Conservation (phyloP, 371 early-diverging fungal genomes). For the Apophysomyces trapeziformis region DNA sequence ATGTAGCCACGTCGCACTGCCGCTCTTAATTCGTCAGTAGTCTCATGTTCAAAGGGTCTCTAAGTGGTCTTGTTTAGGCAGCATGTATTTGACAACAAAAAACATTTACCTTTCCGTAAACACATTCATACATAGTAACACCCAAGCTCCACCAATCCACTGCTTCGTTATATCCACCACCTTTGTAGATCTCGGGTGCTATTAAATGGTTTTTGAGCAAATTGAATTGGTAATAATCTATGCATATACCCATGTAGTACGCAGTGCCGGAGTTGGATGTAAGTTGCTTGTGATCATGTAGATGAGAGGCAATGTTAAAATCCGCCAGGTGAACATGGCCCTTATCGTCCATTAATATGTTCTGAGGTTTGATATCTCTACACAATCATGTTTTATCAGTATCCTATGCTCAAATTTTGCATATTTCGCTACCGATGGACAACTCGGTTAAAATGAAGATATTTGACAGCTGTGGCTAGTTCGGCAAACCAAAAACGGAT, state of each 20-base stretch:
- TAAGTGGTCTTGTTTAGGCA: constrained; percentile 21
- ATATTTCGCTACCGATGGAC: constrained; percentile 64
- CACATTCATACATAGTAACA: constrained; percentile 76
- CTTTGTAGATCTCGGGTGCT: constrained; percentile 84
- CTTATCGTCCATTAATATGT: constrained; percentile 78
- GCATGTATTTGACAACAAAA: background rate
- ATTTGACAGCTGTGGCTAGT: constrained; percentile 70
- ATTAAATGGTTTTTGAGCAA: background rate
- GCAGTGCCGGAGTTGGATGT: constrained; percentile 81
- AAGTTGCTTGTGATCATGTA: constrained; percentile 57
- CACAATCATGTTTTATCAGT: background rate
- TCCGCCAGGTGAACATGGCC: constrained; percentile 85
- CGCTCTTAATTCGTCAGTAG: constrained; percentile 55
- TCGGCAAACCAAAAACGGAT: constrained; percentile 84
- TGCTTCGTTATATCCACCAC: constrained; percentile 72
- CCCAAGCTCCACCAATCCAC: constrained; percentile 97
- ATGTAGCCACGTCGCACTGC: constrained; percentile 60
- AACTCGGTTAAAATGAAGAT: constrained; percentile 78
- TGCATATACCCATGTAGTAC: constrained; percentile 74
- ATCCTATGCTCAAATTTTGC: background rate
- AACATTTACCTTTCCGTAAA: constrained; percentile 54
- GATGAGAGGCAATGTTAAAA: constrained; percentile 78
- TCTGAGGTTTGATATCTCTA: constrained; percentile 85
- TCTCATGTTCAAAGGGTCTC: constrained; percentile 66
- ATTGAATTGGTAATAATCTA: background rate